Evolutionary conservation across 257 asterid species (phyloP), one percentile per base, ranked within the genome.

Genomic region (Solanum chmielewskii): DNA sequence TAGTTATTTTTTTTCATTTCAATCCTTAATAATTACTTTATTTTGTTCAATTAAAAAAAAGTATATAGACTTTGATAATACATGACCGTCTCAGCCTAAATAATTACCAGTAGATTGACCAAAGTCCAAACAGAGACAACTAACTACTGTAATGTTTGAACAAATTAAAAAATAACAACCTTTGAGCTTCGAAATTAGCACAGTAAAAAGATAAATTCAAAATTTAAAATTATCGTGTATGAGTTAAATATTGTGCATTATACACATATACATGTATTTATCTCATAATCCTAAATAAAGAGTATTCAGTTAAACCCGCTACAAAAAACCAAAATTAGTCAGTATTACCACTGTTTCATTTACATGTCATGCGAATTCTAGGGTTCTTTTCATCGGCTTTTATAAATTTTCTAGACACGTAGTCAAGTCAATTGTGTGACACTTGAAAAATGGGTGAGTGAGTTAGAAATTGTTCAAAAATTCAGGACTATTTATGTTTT

Each of bases 371-470:
- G 15, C 25, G 62, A 77, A 77, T 77, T 25, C 23, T 7, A 77
- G 44, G 62, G 35, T 77, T 42, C 83, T 77, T 42, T 76, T n/a
- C 60, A 42, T 37, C 0, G n/a, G 13, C 83, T 25, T 41, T 76
- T 44, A 44, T 25, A 42, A 77, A 12, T 7, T 75, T 77, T 77
- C n/a, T n/a, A 42, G 9, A 25, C 83, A 42, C 62, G 2, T 37
- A 84, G 89, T 87, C 56, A 52, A 82, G 86, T 87, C 81, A 83
- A 21, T 47, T 39, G n/a, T 70, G 56, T 62, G 59, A 60, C 25
- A 14, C 9, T 83, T 70, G 33, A 68, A 27, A 82, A 37, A 60
- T 74, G 76, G 42, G 59, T 52, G 74, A 42, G 66, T 37, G 41
- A 11, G 41, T 20, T 45, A 13, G 69, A 81, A 56, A 78, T 78